Percentiles rank a stretch among this genome's conserved stretches.
Evolutionary conservation across 176 grass and related monocot genomes (phyloP).

Genomic region (Otatea glauca): DNA sequence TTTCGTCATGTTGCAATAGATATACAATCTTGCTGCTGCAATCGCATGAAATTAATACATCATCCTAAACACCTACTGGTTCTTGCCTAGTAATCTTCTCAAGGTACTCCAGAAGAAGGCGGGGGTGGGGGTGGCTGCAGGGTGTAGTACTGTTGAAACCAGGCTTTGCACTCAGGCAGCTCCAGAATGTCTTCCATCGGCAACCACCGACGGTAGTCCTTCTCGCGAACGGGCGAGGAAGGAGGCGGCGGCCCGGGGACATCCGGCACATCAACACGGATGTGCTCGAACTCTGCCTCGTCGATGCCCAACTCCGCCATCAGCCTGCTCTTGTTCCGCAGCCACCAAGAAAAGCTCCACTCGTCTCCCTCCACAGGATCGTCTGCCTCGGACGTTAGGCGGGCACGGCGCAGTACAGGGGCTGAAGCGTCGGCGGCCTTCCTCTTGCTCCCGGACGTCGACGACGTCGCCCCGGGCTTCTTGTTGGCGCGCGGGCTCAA

Average conservation of each 20-base stretch:
- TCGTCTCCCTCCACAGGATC: not conserved
- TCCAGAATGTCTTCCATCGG: not conserved
- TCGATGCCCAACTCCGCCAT: not conserved
- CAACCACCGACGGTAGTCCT: not conserved
- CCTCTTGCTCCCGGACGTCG: conserved; percentile 29
- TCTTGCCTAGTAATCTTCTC: too few relatives aligned
- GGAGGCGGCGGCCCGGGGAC: too few relatives aligned
- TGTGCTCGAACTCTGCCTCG: not conserved
- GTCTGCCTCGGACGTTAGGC: not conserved
- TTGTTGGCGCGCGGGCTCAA: conserved; percentile 34
- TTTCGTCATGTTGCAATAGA: too few relatives aligned
- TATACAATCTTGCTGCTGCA: too few relatives aligned
- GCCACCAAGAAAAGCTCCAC: not conserved
- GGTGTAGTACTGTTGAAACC: not conserved
- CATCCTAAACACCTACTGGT: not conserved
- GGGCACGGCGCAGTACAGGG: too few relatives aligned
- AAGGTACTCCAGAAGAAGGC: not conserved
- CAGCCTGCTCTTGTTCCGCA: not conserved
- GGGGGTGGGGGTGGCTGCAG: too few relatives aligned
- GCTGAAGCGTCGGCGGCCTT: conserved; percentile 23
- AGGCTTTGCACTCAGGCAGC: not conserved
- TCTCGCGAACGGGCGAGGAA: too few relatives aligned
- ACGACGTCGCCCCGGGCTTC: too few relatives aligned
- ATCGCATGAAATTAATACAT: too few relatives aligned
- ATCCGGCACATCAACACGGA: not conserved